Base-by-base conservation (phyloP, 2,329 filamentous ascomycete species). In the Aspergillus udagawae region DNA sequence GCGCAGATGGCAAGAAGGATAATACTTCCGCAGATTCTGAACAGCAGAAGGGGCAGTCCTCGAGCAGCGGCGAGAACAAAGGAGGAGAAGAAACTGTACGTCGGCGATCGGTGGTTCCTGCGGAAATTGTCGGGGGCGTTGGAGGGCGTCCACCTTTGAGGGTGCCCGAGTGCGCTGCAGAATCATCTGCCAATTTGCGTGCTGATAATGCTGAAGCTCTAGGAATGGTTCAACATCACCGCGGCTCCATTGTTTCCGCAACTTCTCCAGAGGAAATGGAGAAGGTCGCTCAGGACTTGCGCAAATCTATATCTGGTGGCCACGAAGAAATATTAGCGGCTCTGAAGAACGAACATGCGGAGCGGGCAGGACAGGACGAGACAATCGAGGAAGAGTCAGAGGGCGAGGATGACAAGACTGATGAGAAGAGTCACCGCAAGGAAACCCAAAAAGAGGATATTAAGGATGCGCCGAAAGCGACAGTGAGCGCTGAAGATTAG, bases 151-250 rank as follows among this genome's bases (percentile, higher is more conserved):
- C 73, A 6, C 58, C 67, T 41, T 61, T 75, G 27, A 41, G 14
- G 2, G 63, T 72, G 20, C 68, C 71, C 8, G 73, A 75, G 56
- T 52, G 62, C 4, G 74, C 73, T 38, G 73, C 73, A 6, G 67
- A 70, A 9, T 77, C 74, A 2, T 72, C 69, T 53, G 71, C 70
- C 14, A 74, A 75, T 58, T 69, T 76, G 63, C 71, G 63, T 56
- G 71, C 67, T 52, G 74, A 73, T 56, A 72, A 73, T 55, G 69
- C 67, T 44, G 69, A 71, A 60, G 56, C 62, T 54, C 57, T 75
- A 56, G 73, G 73, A 3, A 60, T 75, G n/a, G 67, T 74, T n/a
- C 67, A 67, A 53, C 74, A 76, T 59, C 74, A 76, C 58, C 73
- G 72, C 25, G 67, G 67, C 0, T 73, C 73, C 7, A 71, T 71